A percentile compares a stretch with the other conserved stretches of the same genome.
Evolutionary conservation across 345 rosid genomes (phyloP).

Genomic region (Salix exigua): DNA sequence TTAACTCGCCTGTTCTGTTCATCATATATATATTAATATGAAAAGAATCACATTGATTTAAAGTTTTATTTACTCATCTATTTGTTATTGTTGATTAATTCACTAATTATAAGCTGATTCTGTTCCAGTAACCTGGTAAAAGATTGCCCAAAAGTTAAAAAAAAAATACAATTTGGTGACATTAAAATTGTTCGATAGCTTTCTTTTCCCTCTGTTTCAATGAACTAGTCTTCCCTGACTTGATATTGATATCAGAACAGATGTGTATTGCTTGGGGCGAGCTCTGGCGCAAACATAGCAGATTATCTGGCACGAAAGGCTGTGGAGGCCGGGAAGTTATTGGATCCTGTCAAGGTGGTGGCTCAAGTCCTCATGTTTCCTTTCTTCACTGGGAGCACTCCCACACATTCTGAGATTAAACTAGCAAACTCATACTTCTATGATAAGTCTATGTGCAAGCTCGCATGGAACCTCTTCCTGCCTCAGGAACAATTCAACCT

Average conservation of each 20-base stretch:
- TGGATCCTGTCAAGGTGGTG: constrained; percentile 85
- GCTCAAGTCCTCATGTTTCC: constrained; percentile 96
- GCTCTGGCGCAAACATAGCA: constrained; percentile 88
- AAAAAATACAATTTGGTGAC: no score
- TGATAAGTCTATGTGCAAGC: constrained; percentile 74
- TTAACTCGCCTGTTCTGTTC: background rate
- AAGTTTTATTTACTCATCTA: background rate
- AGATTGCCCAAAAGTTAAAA: no score
- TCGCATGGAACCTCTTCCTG: constrained; percentile 88
- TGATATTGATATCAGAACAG: constrained; percentile 37
- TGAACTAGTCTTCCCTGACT: background rate
- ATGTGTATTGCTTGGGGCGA: constrained; percentile 87
- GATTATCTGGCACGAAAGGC: constrained; percentile 75
- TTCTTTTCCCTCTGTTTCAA: background rate
- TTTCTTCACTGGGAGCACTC: constrained; percentile 71
- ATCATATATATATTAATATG: background rate
- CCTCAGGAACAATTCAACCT: constrained; percentile 68
- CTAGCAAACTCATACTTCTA: constrained; percentile 81
- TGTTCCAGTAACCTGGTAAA: no score
- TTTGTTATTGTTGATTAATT: background rate
- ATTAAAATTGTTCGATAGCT: background rate
- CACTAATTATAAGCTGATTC: no score
- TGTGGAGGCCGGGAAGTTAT: constrained; percentile 59
- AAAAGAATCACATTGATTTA: background rate
- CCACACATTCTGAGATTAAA: constrained; percentile 82